Evolutionary conservation across 306 rosid species (phyloP).

Genomic region (Medicago ruthenica): DNA sequence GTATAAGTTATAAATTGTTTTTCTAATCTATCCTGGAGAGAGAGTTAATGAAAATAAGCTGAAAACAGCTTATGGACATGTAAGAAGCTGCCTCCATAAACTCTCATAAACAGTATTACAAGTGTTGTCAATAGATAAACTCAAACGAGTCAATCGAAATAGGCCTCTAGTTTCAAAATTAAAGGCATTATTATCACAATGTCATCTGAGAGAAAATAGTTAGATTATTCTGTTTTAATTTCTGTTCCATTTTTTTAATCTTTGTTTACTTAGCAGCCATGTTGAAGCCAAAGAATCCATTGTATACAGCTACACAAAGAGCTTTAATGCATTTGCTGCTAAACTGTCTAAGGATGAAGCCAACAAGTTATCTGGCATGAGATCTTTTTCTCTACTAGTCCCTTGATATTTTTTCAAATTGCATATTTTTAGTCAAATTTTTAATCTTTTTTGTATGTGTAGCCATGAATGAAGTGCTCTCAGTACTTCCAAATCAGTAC

Average conservation of each 20-base stretch:
- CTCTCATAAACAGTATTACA: too few species aligned
- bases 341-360: slow-evolving; percentile 74
- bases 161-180: too few species aligned
- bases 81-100: too few species aligned
- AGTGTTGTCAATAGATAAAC: too few species aligned
- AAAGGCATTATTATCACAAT: too few species aligned
- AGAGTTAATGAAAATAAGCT: too few species aligned
- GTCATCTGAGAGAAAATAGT: too few species aligned
- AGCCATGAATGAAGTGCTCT: slow-evolving; percentile 67
- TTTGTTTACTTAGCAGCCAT: slow-evolving; percentile 47
- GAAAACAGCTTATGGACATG: too few species aligned
- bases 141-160: too few species aligned
- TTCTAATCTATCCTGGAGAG: too few species aligned
- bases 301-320: slow-evolving; percentile 77
- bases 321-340: slow-evolving; percentile 93
- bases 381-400: neutral
- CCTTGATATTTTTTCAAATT: slow-evolving; percentile 6
- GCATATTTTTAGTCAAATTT: neutral
- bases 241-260: neutral
- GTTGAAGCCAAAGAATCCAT: slow-evolving; percentile 65
- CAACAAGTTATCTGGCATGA: slow-evolving; percentile 56
- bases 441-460: neutral
- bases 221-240: too few species aligned
- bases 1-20: neutral
- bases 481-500: slow-evolving; percentile 66